Conservation (phyloP, 495 filamentous ascomycete genomes). For the Thozetella sp. region DNA sequence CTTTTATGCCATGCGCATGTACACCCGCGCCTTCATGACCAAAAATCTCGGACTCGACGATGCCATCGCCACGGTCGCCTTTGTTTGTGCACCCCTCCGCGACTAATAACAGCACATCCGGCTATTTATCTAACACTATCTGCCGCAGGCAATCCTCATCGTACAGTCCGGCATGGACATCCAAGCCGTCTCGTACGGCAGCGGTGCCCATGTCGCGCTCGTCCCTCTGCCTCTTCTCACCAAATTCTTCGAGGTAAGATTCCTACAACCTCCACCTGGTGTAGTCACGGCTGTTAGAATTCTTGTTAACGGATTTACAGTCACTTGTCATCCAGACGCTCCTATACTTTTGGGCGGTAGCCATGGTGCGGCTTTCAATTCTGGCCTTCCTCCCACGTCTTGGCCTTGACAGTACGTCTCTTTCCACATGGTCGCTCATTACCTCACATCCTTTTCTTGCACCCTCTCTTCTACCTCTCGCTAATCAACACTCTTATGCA, state of each 20-base stretch:
- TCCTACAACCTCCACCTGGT: not conserved
- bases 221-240: constrained; percentile 10
- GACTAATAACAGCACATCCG: no score
- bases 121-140: not conserved
- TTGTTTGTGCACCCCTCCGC: no score
- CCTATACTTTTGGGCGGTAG: constrained; percentile 24
- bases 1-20: constrained; percentile 21
- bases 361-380: constrained; percentile 26
- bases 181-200: constrained; percentile 9
- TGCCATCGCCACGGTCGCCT: constrained; percentile 22
- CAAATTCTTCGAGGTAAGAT: constrained; percentile 24
- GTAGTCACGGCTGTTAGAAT: not conserved
- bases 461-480: no score
- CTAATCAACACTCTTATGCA: no score
- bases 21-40: constrained; percentile 22
- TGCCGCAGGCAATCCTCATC: not conserved
- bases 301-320: constrained; percentile 6
- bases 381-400: constrained; percentile 28
- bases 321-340: constrained; percentile 18
- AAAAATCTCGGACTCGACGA: constrained; percentile 31
- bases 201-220: constrained; percentile 11
- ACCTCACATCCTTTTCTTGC: no score
- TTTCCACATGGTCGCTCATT: no score
- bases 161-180: constrained; percentile 5
- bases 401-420: constrained; percentile 18